Conservation (phyloP, 108 stramenopile species). For the Cyclostephanos tholiformis region DNA sequence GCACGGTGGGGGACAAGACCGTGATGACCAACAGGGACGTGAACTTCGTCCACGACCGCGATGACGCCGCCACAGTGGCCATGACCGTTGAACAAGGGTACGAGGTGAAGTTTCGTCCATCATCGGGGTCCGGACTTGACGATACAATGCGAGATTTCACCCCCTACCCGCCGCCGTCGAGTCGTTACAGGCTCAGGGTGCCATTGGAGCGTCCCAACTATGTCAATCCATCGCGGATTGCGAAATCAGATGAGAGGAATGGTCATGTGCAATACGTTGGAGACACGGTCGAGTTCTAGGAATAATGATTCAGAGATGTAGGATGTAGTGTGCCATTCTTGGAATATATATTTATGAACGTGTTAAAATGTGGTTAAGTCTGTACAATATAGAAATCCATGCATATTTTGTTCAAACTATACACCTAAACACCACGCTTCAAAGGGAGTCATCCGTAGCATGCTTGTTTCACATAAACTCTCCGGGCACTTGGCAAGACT, state of each 20-base stretch:
- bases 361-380: background rate
- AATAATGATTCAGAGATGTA: background rate
- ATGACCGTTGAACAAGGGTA: conserved; percentile 17
- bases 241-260: conserved; percentile 10
- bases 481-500: too few species aligned
- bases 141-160: background rate
- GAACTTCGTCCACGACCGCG: conserved; percentile 12
- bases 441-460: too few species aligned
- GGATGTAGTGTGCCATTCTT: background rate
- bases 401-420: too few species aligned
- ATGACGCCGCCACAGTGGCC: conserved; percentile 12
- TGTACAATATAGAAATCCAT: background rate
- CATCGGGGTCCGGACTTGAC: background rate
- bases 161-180: background rate
- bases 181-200: conserved; percentile 1
- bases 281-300: conserved; percentile 37
- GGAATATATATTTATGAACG: background rate
- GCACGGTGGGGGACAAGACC: background rate
- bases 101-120: conserved; percentile 4
- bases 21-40: conserved; percentile 14
- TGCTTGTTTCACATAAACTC: too few species aligned
- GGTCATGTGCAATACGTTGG: conserved; percentile 12
- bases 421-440: too few species aligned
- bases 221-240: conserved; percentile 24
- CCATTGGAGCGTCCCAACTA: conserved; percentile 5